Evolutionary conservation across 768 basidiomycete genomes (phyloP).

Genomic region (Mycena galericulata): DNA sequence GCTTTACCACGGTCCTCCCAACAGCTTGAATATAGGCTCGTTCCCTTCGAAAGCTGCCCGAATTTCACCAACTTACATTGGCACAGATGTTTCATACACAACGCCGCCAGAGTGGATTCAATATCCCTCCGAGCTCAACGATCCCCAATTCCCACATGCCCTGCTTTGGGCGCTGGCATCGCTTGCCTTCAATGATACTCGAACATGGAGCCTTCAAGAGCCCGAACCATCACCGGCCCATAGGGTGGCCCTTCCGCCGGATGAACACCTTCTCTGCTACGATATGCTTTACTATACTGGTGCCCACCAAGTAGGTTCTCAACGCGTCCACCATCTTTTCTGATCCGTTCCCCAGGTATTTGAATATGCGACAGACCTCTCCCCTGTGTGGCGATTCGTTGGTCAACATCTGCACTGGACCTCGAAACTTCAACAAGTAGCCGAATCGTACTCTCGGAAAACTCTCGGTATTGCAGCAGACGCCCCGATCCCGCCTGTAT

Average conservation of each 20-base stretch:
- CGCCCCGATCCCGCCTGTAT: constrained; percentile 39
- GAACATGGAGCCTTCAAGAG: constrained; percentile 16
- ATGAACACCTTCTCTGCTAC: constrained; percentile 36
- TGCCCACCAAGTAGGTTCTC: constrained; percentile 34
- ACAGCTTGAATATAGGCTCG: constrained; percentile 31
- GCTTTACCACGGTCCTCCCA: neutral
- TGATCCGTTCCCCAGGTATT: constrained; percentile 33
- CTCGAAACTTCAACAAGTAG: constrained; percentile 37
- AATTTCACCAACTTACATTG: constrained; percentile 31
- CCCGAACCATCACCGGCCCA: constrained; percentile 21
- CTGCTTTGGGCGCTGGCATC: constrained; percentile 37
- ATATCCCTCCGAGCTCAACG: constrained; percentile 30
- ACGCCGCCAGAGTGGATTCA: constrained; percentile 32
- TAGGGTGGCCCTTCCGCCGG: constrained; percentile 34
- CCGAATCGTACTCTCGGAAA: constrained; percentile 38
- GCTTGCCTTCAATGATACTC: constrained; percentile 31
- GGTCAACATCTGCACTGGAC: constrained; percentile 48
- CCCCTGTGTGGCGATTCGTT: constrained; percentile 44
- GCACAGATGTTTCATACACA: constrained; percentile 41
- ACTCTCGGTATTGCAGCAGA: constrained; percentile 36
- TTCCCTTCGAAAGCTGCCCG: constrained; percentile 39
- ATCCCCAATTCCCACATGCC: constrained; percentile 12
- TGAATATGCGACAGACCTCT: constrained; percentile 45
- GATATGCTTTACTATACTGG: constrained; percentile 38
- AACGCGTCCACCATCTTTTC: neutral